These are phyloP conservation scores for Micractinium conductrix DNA, from an alignment of 139 green algal genomes.

Conservation along the genomic window DNA sequence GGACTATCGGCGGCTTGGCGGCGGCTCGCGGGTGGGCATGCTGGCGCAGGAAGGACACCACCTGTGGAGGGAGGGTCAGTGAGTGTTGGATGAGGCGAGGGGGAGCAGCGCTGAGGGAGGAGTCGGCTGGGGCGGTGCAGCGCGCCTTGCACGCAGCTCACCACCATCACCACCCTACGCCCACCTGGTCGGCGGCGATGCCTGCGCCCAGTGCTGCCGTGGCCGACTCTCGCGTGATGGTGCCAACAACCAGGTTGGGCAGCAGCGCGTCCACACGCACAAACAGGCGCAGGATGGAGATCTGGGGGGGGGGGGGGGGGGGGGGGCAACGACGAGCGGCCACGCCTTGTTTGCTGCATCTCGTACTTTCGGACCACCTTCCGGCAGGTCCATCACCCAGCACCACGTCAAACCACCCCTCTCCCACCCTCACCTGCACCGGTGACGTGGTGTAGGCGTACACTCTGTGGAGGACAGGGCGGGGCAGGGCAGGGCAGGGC, in stretches of 20 bases:
- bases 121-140: too few species aligned
- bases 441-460: constrained; percentile 89
- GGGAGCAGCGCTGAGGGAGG: too few species aligned
- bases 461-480: constrained; percentile 61
- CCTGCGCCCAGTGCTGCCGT: constrained; percentile 66
- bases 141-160: too few species aligned
- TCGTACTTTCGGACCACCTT: too few species aligned
- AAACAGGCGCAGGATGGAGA: constrained; percentile 80
- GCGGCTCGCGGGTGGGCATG: constrained; percentile 72
- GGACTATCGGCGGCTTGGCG: constrained; percentile 61
- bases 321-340: too few species aligned
- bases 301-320: constrained; percentile 63
- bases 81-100: too few species aligned
- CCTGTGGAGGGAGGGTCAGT: too few species aligned
- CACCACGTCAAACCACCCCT: too few species aligned
- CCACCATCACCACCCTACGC: too few species aligned
- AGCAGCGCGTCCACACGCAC: constrained; percentile 79
- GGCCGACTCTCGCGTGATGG: constrained; percentile 79
- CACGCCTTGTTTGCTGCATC: too few species aligned
- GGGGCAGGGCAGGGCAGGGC: background rate
- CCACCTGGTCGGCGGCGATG: constrained; percentile 68
- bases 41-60: constrained; percentile 75
- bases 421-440: too few species aligned
- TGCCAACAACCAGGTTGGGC: constrained; percentile 91
- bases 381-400: too few species aligned